These are phyloP conservation scores for Neospermospora avenae DNA, from an alignment of 2,329 filamentous ascomycete genomes.

Conservation along the genomic window DNA sequence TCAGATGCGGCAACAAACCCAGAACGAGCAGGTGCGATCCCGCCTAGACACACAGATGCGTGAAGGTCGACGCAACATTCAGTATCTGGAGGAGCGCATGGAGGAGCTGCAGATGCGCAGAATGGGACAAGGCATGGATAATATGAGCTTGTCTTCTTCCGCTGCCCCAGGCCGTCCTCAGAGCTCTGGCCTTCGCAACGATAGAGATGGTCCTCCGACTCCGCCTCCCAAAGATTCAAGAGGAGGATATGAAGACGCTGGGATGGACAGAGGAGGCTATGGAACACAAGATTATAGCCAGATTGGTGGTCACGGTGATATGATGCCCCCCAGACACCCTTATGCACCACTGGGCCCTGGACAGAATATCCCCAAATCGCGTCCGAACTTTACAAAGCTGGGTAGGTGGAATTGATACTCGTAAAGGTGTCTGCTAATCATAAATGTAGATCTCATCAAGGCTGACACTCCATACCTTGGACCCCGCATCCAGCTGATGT, in stretches of 20 bases:
- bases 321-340: conserved; percentile 79
- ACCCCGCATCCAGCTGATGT: conserved; percentile 97
- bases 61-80: conserved; percentile 87
- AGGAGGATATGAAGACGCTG: conserved; percentile 43
- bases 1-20: conserved; percentile 92
- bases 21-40: conserved; percentile 87
- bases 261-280: conserved; percentile 59
- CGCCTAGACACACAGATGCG: conserved; percentile 91
- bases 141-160: conserved; percentile 55
- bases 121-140: conserved; percentile 64
- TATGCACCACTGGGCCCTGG: conserved; percentile 71
- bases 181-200: conserved; percentile 45
- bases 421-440: conserved; percentile 16
- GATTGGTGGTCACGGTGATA: conserved; percentile 62
- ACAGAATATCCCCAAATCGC: conserved; percentile 64
- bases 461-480: conserved; percentile 95
- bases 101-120: conserved; percentile 82
- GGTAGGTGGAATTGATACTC: conserved; percentile 53
- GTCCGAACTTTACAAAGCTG: conserved; percentile 93
- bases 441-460: conserved; percentile 84
- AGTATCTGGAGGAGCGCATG: conserved; percentile 93
- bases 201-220: conserved; percentile 49
- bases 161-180: conserved; percentile 40
- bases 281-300: conserved; percentile 55
- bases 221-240: conserved; percentile 72